Evolutionary conservation across 345 rosid species (phyloP), one percentile per base, ranked within the genome.

Genomic region (Lumnitzera littorea): DNA sequence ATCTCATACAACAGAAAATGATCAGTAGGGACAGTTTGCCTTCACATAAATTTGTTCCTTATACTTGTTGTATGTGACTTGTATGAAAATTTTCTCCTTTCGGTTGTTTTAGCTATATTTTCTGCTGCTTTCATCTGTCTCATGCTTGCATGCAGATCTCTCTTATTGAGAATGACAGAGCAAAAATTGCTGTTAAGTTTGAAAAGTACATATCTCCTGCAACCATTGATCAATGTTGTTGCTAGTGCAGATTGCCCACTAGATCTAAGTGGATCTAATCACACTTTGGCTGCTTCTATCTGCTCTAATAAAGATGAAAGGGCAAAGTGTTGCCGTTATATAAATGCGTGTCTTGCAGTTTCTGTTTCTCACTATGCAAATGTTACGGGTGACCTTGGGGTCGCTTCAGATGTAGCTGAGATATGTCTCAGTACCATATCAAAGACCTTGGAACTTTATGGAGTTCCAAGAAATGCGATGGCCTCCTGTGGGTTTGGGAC

Each of bases 271-370:
- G 74, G 74, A 51, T 76, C 91, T 5, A 87, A 92, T 76, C 84
- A 84, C 58, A 85, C 96, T 31, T 75, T 87, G 12, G 83, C 83
- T 56, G 98, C 96, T 15, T 80, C 96, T 2, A 47, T 87, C 47
- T 92, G 98, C 79, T 85, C 94, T 0, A 68, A 68, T 57, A 63
- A 70, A 10, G 69, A 70, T 41, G 78, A 82, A 9, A 79, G 89
- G 79, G 96, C 85, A 57, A 87, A 82, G 67, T 92, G 98, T 66
- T 92, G 96, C 79, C 95, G 91, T 58, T 89, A 92, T 75, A 89
- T 92, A 62, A 92, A 92, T 69, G 91, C 96, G 62, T 92, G 82
- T 53, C 61, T 87, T 67, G 89, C 96, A 7, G 66, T 84, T 62
- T 87, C 98, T 2, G 65, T 87, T 31, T 77, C 98, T 36, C 94